Conservation (phyloP, 805 yeast species). For the Starmerella potacharoeniae region DNA sequence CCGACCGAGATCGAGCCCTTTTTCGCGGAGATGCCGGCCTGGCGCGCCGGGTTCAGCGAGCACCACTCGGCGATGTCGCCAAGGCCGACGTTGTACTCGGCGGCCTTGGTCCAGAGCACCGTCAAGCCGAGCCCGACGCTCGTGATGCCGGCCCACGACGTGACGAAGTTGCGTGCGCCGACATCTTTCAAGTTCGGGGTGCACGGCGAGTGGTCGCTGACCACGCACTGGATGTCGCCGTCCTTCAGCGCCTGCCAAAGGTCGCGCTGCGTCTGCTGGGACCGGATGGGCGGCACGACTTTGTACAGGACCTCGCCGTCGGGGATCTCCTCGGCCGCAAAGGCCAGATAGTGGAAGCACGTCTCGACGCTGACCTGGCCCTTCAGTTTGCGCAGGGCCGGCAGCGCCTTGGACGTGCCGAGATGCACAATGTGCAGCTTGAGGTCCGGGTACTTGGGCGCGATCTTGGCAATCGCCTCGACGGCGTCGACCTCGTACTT, state of each 20-base stretch:
- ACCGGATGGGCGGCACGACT: constrained; percentile 91
- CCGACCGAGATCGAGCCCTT: constrained; percentile 71
- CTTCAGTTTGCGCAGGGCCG: constrained; percentile 42
- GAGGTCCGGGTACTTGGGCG: constrained; percentile 34
- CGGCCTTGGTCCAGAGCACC: constrained; percentile 56
- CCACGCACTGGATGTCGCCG: constrained; percentile 67
- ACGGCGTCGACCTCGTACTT: constrained; percentile 78
- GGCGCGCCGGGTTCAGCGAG: constrained; percentile 69
- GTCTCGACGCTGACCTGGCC: constrained; percentile 67
- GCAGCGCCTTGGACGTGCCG: constrained; percentile 75
- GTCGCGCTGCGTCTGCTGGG: constrained; percentile 54
- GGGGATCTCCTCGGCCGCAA: constrained; percentile 67
- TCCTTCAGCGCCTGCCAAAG: constrained; percentile 69
- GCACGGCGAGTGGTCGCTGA: constrained; percentile 93
- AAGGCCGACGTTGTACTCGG: constrained; percentile 38
- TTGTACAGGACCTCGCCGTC: constrained; percentile 72
- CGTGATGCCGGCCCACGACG: constrained; percentile 95
- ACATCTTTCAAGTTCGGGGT: constrained; percentile 81
- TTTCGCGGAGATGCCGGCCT: constrained; percentile 59
- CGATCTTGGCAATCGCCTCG: constrained; percentile 52
- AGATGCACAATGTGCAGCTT: constrained; percentile 78
- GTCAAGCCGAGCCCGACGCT: constrained; percentile 88
- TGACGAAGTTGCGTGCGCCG: constrained; percentile 72
- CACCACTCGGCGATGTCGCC: constrained; percentile 71
- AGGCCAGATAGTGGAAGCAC: constrained; percentile 80